Evolutionary conservation across 352 stramenopile species (phyloP), one percentile per base, ranked within the genome.

Genomic region (Phytopythium montanum): DNA sequence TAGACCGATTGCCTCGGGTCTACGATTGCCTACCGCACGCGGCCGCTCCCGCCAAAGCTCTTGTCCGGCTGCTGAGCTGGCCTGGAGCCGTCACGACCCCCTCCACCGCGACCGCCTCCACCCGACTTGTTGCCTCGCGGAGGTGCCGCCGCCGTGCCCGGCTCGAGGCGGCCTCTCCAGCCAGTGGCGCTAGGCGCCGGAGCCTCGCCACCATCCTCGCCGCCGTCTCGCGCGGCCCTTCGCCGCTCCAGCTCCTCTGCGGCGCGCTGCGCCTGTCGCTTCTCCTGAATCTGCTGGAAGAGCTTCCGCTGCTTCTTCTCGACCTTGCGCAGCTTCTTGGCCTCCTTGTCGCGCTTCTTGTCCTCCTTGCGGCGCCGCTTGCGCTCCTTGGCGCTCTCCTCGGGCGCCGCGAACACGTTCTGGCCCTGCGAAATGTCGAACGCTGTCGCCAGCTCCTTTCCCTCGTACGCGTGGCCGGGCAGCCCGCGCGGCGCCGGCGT

Each of bases 401-500:
- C 59, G 0, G 76, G 73, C 14, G 76, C 79, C 14, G 73, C 81
- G 66, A 96, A 97, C 23, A 97, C 79, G 61, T 97, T 85, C 38
- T 95, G 83, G 23, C 90, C 89, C 51, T 85, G 61, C 18, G 75
- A 49, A 29, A 97, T 76, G 60, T 90, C 72, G 62, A 88, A 92
- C 10, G 66, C 60, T 16, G 61, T 76, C 5, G 74, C 84, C 38
- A 97, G 68, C 54, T 97, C 79, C 57, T 97, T 94, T 53, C 85
- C 88, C 57, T 95, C 73, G 70, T 97, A 97, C 1, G 88, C 90
- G 62, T 96, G 81, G 4, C 89, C 89, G 0, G 89, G 90, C 55
- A 86, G 61, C 10, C 84, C 84, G 12, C 81, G 66, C 56, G 46
- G 65, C 28, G 61, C 65, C 9, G 4, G 6, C 26, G 56, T 48